Conservation (phyloP, 495 filamentous ascomycete genomes). For the Xylaria palmicola region DNA sequence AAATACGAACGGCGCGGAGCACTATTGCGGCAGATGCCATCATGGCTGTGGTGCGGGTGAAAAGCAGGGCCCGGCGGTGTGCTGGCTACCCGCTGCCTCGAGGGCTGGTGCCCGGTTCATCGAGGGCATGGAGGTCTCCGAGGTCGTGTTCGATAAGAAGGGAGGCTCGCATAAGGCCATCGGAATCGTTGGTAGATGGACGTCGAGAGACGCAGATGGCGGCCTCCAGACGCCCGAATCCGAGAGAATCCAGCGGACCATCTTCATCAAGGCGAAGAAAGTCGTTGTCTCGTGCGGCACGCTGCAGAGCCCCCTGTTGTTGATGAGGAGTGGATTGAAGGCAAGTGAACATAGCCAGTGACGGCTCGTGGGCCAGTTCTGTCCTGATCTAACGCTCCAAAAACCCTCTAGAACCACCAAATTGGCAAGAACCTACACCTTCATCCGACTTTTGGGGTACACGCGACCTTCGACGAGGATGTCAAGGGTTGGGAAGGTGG, state of each 20-base stretch:
- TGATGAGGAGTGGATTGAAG: constrained; percentile 68
- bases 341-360: constrained; percentile 23
- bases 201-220: constrained; percentile 62
- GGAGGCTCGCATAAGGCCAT: constrained; percentile 57
- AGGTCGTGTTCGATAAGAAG: constrained; percentile 62
- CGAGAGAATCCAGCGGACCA: constrained; percentile 48
- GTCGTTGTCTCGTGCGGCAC: constrained; percentile 75
- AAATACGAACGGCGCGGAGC: constrained; percentile 68
- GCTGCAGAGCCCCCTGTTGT: constrained; percentile 71
- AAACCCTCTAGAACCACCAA: constrained; percentile 62
- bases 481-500: constrained; percentile 75
- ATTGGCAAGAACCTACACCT: constrained; percentile 83
- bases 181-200: constrained; percentile 73
- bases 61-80: constrained; percentile 76
- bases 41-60: constrained; percentile 69
- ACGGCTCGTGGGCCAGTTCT: background rate
- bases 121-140: constrained; percentile 71
- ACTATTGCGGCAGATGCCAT: constrained; percentile 78
- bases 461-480: constrained; percentile 64
- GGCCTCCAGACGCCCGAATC: constrained; percentile 50
- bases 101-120: constrained; percentile 72
- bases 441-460: constrained; percentile 67
- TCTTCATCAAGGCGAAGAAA: constrained; percentile 76
- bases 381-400: background rate
- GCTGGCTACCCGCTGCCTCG: constrained; percentile 76